Evolutionary conservation across 140 eudicot genomes (phyloP).

Genomic region (Oenanthe javanica): DNA sequence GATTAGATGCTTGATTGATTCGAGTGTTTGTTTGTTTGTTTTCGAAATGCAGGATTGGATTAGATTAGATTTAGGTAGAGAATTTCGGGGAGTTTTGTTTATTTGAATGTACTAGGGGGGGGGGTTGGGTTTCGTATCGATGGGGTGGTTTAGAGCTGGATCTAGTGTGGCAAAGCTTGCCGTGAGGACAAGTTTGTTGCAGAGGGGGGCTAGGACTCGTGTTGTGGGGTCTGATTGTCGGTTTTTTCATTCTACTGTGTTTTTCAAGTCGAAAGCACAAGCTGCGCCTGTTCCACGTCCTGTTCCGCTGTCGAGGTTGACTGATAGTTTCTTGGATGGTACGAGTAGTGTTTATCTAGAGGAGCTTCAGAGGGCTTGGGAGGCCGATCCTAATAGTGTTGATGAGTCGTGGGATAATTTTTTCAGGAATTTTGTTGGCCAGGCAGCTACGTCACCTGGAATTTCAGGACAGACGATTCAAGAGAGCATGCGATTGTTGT

Average conservation of each 20-base stretch:
- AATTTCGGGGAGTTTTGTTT: too few relatives aligned
- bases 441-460: slow-evolving; percentile 74
- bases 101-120: too few relatives aligned
- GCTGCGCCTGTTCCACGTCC: slow-evolving; percentile 76
- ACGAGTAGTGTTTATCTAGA: slow-evolving; percentile 88
- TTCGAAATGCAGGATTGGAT: too few relatives aligned
- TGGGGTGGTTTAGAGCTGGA: too few relatives aligned
- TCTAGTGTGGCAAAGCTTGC: slow-evolving; percentile 71
- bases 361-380: slow-evolving; percentile 96
- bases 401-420: slow-evolving; percentile 97
- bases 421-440: slow-evolving; percentile 81
- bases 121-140: too few relatives aligned
- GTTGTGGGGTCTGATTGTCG: slow-evolving; percentile 25
- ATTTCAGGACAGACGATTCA: slow-evolving; percentile 91
- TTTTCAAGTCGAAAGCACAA: slow-evolving; percentile 40
- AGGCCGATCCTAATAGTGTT: slow-evolving; percentile 77
- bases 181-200: slow-evolving; percentile 45
- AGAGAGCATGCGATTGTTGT: slow-evolving; percentile 78
- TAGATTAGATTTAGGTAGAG: too few relatives aligned
- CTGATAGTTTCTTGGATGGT: slow-evolving; percentile 86
- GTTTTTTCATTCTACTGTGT: slow-evolving; percentile 48
- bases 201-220: slow-evolving; percentile 41
- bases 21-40: too few relatives aligned
- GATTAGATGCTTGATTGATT: too few relatives aligned
- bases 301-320: slow-evolving; percentile 77